Percentiles rank a stretch among this genome's conserved stretches.
phyloP scores from a whole-genome alignment of 2,329 filamentous ascomycete species.

The Neonectria magnoliae region DNA sequence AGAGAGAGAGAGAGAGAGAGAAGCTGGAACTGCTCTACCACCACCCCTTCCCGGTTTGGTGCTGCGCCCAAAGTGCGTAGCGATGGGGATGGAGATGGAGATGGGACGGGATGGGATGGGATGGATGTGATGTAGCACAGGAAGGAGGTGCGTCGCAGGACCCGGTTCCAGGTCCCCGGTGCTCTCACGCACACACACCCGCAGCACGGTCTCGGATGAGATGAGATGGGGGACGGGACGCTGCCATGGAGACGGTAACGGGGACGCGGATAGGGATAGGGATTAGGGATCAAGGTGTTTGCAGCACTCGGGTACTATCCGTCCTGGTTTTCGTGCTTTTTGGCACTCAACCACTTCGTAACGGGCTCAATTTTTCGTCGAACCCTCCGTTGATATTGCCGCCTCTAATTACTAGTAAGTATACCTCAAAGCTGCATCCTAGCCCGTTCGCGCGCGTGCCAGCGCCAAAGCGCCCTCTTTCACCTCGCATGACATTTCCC shows the following conservation, averaged over 20 bases:
- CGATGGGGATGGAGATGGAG: not conserved
- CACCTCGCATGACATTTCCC: conserved; percentile 16
- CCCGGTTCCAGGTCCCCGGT: conserved; percentile 26
- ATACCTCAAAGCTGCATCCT: not conserved
- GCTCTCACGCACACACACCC: conserved; percentile 14
- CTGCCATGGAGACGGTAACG: not conserved
- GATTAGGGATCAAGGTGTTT: not conserved
- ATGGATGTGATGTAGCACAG: not conserved
- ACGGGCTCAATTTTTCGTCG: not conserved
- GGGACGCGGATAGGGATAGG: not conserved
- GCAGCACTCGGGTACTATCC: too few species aligned
- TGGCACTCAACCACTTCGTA: not conserved
- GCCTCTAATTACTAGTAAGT: not conserved
- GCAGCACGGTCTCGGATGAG: conserved; percentile 21
- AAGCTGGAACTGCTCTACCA: too few species aligned
- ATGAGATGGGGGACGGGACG: conserved; percentile 17
- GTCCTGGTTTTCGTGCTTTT: not conserved
- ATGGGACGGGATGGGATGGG: too few species aligned
- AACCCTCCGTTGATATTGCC: not conserved
- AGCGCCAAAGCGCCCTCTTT: not conserved
- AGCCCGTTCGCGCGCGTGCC: not conserved
- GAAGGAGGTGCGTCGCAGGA: conserved; percentile 10
- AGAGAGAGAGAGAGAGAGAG: too few species aligned
- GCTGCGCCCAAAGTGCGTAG: not conserved
- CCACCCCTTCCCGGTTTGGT: not conserved